Base-by-base conservation (phyloP, 2,329 filamentous ascomycete species). In the Fusarium pseudonygamai region DNA sequence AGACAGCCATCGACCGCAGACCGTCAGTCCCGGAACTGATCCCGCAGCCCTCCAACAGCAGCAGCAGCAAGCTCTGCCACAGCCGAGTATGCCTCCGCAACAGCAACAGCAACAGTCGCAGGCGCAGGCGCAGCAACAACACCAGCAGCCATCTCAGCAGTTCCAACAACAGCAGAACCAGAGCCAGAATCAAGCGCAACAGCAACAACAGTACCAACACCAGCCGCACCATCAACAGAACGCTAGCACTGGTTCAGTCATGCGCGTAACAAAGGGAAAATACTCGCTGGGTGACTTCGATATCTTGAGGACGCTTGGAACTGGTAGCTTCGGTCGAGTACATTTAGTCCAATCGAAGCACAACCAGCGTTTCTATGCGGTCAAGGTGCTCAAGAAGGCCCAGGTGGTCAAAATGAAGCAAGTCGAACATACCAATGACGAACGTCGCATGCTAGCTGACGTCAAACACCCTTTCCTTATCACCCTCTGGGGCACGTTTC, bases 371-470 rank as follows among this genome's bases (percentile, higher is more conserved):
- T 99, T 95, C 87, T 99, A 99, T 84, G 96, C 96, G 50, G 92
- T 99, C 84, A 99, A 99, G 86, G 96, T 99, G 75, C 86, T 99
- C 84, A 99, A 99, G 84, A 99, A 99, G 88, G 92, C 92, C 55
- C 96, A 99, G 85, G 96, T 99, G 61, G 95, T 99, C 83, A 97
- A 97, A 87, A 98, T 99, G 96, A 99, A 99, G 89, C 96, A 99
- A 84, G 95, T 99, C 69, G 96, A 99, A 84, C 96, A 99, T 85
- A 99, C 96, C 76, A 99, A 99, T 80, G 96, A 99, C 83, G 96
- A 99, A 86, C 90, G 96, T 75, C 91, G 90, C 78, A 99, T 99
- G 96, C 86, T 99, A 79, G 93, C 94, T 81, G 93, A 97, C 82
- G 96, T 98, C 82, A 97, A 98, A 83, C 96, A 99, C 84, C 95